Base-by-base conservation (phyloP, 768 basidiomycete genomes). In the Amylocystis lapponica region DNA sequence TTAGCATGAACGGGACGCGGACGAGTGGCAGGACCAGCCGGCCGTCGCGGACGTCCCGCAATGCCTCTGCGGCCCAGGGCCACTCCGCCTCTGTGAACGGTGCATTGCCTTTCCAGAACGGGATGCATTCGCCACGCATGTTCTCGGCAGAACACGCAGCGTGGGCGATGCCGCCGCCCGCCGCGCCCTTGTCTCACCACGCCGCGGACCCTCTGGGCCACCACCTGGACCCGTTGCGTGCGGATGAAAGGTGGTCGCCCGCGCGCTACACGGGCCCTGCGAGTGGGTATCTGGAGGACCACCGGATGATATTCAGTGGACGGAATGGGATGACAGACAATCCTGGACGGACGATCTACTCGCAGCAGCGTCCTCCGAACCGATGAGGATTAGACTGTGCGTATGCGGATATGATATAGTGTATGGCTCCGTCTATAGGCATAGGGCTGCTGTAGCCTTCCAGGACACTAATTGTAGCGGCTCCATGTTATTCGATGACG, bases 321-420 rank as follows among this genome's bases (percentile, higher is more conserved):
- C 31, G 41, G 5, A 41, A 29, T 27, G 48, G 48, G 17, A 47
- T 57, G 26, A 36, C 50, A 3, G 53, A 48, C 25, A 56, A 54
- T 29, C 57, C 57, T 8, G 59, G 59, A 27, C 51, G 59, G 34
- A 58, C 57, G 23, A 60, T 60, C 12, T 60, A 60, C 36, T 57
- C 55, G 33, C 50, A 51, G 27, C 53, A 55, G 25, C 52, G 41
- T 9, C 20, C 41, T 21, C 13, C 41, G 5, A n/a, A n/a, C n/a
- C n/a, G n/a, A n/a, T n/a, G n/a, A n/a, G n/a, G n/a, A n/a, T n/a
- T n/a, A n/a, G n/a, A n/a, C n/a, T n/a, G n/a, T n/a, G n/a, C n/a
- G n/a, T n/a, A n/a, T n/a, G n/a, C n/a, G n/a, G n/a, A n/a, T n/a
- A n/a, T n/a, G n/a, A n/a, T n/a, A n/a, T n/a, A n/a, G n/a, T n/a